These are phyloP conservation scores for Cladobotryum protrusum DNA, from an alignment of 2,329 filamentous ascomycete genomes.

Conservation along the genomic window DNA sequence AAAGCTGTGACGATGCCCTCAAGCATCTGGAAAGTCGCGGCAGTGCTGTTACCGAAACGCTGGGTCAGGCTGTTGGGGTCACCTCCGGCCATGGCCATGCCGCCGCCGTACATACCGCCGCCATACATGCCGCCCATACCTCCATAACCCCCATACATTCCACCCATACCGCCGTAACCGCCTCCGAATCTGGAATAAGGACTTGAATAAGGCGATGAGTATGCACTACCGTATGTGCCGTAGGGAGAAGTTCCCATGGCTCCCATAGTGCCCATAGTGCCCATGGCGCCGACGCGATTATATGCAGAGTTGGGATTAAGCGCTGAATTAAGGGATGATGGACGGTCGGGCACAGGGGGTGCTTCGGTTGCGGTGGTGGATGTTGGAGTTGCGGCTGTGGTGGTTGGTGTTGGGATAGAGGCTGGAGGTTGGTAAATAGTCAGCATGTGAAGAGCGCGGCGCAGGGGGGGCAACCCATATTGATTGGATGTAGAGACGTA, in stretches of 20 bases:
- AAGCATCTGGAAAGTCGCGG: conserved; percentile 96
- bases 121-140: conserved; percentile 38
- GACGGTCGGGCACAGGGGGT: conserved; percentile 74
- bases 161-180: conserved; percentile 29
- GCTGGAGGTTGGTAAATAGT: conserved; percentile 20
- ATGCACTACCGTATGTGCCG: conserved; percentile 34
- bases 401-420: conserved; percentile 14
- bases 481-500: conserved; percentile 1
- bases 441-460: conserved; percentile 18
- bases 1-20: conserved; percentile 96
- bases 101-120: conserved; percentile 36
- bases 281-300: conserved; percentile 45
- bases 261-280: conserved; percentile 26
- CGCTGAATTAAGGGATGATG: conserved; percentile 67
- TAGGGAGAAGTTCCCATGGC: conserved; percentile 47
- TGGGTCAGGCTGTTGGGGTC: conserved; percentile 94
- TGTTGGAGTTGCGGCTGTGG: conserved; percentile 13
- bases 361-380: conserved; percentile 38
- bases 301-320: conserved; percentile 88
- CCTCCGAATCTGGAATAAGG: conserved; percentile 43
- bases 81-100: conserved; percentile 52
- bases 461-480: neutral
- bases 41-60: conserved; percentile 88
- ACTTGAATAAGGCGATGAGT: conserved; percentile 34
- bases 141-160: conserved; percentile 32